phyloP scores from a whole-genome alignment of 345 rosid genomes.

The Erodium maritimum region DNA sequence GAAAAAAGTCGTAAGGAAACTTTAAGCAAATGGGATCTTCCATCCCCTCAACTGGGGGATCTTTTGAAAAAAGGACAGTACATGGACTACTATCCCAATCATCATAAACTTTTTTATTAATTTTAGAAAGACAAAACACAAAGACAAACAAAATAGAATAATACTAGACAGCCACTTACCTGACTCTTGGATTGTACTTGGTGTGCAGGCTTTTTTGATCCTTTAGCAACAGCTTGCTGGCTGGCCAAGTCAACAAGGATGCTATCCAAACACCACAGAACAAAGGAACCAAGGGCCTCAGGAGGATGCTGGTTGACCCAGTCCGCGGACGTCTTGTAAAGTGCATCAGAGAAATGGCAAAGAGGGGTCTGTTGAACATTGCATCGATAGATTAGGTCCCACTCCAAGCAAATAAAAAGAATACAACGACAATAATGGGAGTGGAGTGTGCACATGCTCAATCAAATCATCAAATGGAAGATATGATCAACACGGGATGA shows the following conservation, averaged over 20 bases:
- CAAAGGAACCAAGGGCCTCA: constrained; percentile 47
- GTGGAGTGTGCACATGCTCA: too few relatives aligned
- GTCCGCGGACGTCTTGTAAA: constrained; percentile 45
- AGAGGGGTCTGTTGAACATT: constrained; percentile 38
- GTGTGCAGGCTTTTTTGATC: constrained; percentile 40
- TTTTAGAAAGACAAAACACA: too few relatives aligned
- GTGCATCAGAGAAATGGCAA: constrained; percentile 42
- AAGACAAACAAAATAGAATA: too few relatives aligned
- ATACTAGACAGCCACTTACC: constrained; percentile 12
- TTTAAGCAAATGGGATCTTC: too few relatives aligned
- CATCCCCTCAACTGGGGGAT: too few relatives aligned
- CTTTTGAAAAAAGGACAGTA: too few relatives aligned
- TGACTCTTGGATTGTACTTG: constrained; percentile 42
- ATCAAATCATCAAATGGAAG: too few relatives aligned
- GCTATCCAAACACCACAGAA: constrained; percentile 43
- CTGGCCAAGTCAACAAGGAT: constrained; percentile 31
- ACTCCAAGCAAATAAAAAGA: not conserved
- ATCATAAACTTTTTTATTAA: too few relatives aligned
- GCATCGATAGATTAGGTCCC: not conserved
- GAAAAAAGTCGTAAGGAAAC: not conserved
- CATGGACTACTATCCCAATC: too few relatives aligned
- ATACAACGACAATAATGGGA: too few relatives aligned
- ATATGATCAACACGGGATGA: not conserved
- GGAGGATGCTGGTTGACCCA: constrained; percentile 40
- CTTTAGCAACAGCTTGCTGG: constrained; percentile 32